Percentiles rank a stretch among this genome's conserved stretches.
phyloP scores from a whole-genome alignment of 2,329 filamentous ascomycete species.

The Pseudophaeomoniella oleicola region DNA sequence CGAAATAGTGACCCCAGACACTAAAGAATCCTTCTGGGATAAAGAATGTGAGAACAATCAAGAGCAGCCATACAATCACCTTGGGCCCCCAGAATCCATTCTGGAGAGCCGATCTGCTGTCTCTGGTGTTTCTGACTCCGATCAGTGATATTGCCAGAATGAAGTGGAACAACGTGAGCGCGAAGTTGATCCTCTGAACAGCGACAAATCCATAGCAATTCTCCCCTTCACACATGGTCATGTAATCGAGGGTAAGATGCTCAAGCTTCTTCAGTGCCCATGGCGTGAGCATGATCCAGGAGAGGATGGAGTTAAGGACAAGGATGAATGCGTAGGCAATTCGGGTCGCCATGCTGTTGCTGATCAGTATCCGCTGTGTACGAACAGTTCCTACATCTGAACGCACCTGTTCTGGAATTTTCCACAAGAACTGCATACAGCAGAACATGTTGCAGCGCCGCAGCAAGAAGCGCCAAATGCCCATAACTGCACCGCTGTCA shows the following conservation, averaged over 20 bases:
- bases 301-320: constrained; percentile 87
- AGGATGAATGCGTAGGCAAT: constrained; percentile 93
- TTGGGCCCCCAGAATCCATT: constrained; percentile 99
- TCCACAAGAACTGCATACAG: constrained; percentile 86
- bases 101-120: constrained; percentile 74
- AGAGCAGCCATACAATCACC: constrained; percentile 70
- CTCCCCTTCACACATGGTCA: constrained; percentile 75
- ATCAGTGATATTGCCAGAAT: constrained; percentile 72
- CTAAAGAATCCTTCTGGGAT: constrained; percentile 93
- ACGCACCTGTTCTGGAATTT: constrained; percentile 87
- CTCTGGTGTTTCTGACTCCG: constrained; percentile 74
- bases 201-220: constrained; percentile 94
- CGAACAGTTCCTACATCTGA: constrained; percentile 2
- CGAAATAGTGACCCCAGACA: constrained; percentile 89
- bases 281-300: constrained; percentile 98
- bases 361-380: constrained; percentile 11
- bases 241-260: constrained; percentile 83
- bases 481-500: constrained; percentile 40
- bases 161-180: constrained; percentile 84
- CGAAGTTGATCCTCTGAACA: constrained; percentile 95
- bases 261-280: constrained; percentile 97
- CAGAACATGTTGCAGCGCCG: constrained; percentile 89
- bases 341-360: constrained; percentile 72
- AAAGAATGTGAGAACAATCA: constrained; percentile 85
- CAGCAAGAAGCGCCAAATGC: constrained; percentile 83